Evolutionary conservation across 805 yeast species (phyloP).

Genomic region (Clavispora carvajalis): DNA sequence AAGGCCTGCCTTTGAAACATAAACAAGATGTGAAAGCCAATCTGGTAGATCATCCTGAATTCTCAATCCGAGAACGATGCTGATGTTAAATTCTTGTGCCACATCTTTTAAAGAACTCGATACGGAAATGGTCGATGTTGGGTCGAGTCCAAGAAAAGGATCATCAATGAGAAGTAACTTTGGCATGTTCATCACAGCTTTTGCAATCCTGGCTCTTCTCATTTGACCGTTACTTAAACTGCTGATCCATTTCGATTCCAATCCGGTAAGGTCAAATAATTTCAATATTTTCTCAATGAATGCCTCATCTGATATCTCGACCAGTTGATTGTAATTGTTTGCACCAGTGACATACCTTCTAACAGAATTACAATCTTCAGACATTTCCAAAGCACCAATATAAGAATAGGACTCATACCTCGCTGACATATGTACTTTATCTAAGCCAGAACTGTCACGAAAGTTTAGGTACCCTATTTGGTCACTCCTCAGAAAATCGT

Average conservation of each 20-base stretch:
- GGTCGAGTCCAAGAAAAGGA: slow-evolving; percentile 89
- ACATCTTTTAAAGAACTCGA: slow-evolving; percentile 43
- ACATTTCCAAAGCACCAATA: slow-evolving; percentile 57
- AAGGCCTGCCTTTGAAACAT: slow-evolving; percentile 51
- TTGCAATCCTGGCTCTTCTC: slow-evolving; percentile 83
- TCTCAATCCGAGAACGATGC: slow-evolving; percentile 70
- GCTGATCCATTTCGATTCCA: slow-evolving; percentile 73
- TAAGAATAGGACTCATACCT: slow-evolving; percentile 70
- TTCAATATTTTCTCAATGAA: slow-evolving; percentile 41
- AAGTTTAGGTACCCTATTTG: slow-evolving; percentile 30
- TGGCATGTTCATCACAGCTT: slow-evolving; percentile 62
- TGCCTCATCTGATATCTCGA: slow-evolving; percentile 20
- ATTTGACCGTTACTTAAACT: slow-evolving; percentile 92
- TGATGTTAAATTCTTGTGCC: slow-evolving; percentile 37
- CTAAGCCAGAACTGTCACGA: slow-evolving; percentile 31
- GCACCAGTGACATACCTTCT: slow-evolving; percentile 52
- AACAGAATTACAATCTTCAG: slow-evolving; percentile 64
- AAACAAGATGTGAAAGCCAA: slow-evolving; percentile 74
- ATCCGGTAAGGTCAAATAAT: slow-evolving; percentile 48
- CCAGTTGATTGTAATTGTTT: slow-evolving; percentile 43
- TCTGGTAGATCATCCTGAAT: slow-evolving; percentile 69
- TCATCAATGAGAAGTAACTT: slow-evolving; percentile 73
- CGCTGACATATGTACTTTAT: slow-evolving; percentile 73
- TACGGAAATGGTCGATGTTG: slow-evolving; percentile 58
- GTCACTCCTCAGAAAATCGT: slow-evolving; percentile 23